Evolutionary conservation across 441 rosid species (phyloP), one percentile per base, ranked within the genome.

Genomic region (Gossypium schwendimanii): DNA sequence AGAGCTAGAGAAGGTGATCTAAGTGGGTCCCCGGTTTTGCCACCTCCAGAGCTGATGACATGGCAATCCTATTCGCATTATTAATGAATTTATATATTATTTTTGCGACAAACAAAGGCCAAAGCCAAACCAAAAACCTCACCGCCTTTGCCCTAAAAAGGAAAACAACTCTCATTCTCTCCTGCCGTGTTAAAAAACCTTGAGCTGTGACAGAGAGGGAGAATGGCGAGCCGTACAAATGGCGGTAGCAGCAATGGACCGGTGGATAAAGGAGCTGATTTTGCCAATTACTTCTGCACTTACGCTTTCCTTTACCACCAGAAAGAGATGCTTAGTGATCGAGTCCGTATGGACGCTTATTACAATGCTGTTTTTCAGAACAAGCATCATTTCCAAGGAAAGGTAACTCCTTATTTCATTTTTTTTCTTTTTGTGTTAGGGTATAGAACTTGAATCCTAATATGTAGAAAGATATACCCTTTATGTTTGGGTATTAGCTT

Each of bases 321-420:
- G 84, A 92, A 94, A 63, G 99, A 94, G 74, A 94, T 94, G 99
- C 98, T 94, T 74, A 91, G 91, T 57, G 99, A 94, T 76, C 88
- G 94, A 74, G 97, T 94, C 39, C 97, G 99, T 79, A 94, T 94
- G 99, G 97, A 94, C 82, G 97, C 99, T 21, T 94, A 94, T 78
- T 89, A 39, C 84, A 83, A 83, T 74, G 77, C 99, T 71, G 81
- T 94, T 75, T 89, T 88, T 76, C 72, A 82, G 74, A 94, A 94
- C 88, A 88, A 85, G 33, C 87, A 81, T 77, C 98, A 94, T 54
- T 94, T 94, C 75, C 70, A 45, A 45, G 99, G 98, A 62, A 94
- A 91, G 87, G 98, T 90, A 77, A 36, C 39, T 10, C 66, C 53
- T 17, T 72, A 18, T 31, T 26, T 58, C 14, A 71, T 6, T 2